Base-by-base conservation (phyloP, 1,284 basidiomycete species). In the Pulveroboletus sp. region DNA sequence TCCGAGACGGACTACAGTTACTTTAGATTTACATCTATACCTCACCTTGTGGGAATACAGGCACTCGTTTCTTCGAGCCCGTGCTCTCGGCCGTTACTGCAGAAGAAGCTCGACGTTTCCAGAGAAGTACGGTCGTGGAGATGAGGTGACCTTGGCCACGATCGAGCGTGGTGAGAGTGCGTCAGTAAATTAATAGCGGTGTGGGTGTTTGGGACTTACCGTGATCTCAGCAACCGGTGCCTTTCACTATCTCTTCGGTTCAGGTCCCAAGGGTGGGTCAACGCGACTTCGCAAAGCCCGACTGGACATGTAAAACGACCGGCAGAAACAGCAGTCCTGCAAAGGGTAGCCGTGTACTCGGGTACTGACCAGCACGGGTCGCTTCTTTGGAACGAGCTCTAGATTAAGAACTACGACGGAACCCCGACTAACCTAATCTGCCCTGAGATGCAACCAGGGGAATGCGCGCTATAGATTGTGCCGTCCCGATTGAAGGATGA, bases 1-100 rank as follows among this genome's bases (percentile, higher is more conserved):
- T 26, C n/a, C 42, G 49, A 54, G 50, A 61, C 43, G 71, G 70
- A 73, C 71, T 52, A 51, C 24, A 29, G 43, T 28, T 70, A 71
- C 63, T 56, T 50, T 68, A 68, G 69, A 70, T 50, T 63, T 64
- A 65, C 36, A 57, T 62, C 66, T 66, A 70, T 65, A 69, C 59
- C 67, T 65, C 49, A 55, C 45, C n/a, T 42, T 54, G 36, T 66
- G 63, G 25, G 46, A n/a, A 48, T 62, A 51, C 40, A 43, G 43
- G 46, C 45, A 43, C 54, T 52, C 58, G 35, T 55, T 61, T 47
- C 29, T 20, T 25, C 24, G 35, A 38, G 42, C 43, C n/a, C 18
- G 25, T 50, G 17, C 12, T n/a, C 20, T 17, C 20, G 24, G 28
- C 17, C 12, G 15, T 26, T 25, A n/a, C n/a, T n/a, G n/a, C n/a